Base-by-base conservation (phyloP, 495 filamentous ascomycete species). In the Penicillium chermesinum region DNA sequence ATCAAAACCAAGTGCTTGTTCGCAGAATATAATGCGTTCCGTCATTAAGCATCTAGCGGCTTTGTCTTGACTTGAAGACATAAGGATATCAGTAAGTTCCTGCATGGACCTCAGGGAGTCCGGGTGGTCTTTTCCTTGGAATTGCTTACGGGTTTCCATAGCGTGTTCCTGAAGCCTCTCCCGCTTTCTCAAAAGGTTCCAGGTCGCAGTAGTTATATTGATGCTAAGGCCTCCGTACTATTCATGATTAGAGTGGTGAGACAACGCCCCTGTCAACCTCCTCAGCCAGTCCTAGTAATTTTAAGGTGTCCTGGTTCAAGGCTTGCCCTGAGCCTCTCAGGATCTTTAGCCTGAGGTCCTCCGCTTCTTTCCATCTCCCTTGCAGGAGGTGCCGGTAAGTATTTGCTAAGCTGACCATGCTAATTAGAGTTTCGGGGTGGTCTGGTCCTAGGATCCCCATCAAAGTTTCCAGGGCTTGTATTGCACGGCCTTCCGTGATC, bases 351-450 rank as follows among this genome's bases (percentile, higher is more conserved):
- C 25, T 33, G 10, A 46, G 43, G 2, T 46, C 18, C 15, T 38
- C 43, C 2, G 43, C 43, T 27, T 46, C 43, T 33, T 46, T 38
- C 43, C 33, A 46, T 38, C 43, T 16, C 9, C 43, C 43, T 33
- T 46, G 43, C 14, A 35, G 49, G 57, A 50, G 41, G 21, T 33
- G 16, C 16, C 14, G 25, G 14, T 44, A 44, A 21, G 15, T 44
- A 7, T 12, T n/a, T 34, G 32, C 42, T 13, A 45, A 32, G 16
- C 22, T 45, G 8, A 3, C 30, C 32, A 45, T 45, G n/a, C 32
- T 45, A 12, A 27, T 37, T 10, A 45, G 17, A 45, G 42, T 45
- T 2, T 45, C 2, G 1, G 25, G 27, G 20, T 44, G 41, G 12
- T 44, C 15, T 34, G 25, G 41, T 16, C 41, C 25, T 33, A 44